Percentiles rank a stretch among this genome's conserved stretches.
Evolutionary conservation across 345 rosid genomes (phyloP).

Genomic region (rapeseed (Brassica napus)): Da-Ae NC_063438.1:21685001-21685500

Average conservation of each 20-base stretch:
- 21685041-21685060: constrained; percentile 72
- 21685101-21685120: constrained; percentile 83
- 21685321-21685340: neutral
- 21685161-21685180: constrained; percentile 68
- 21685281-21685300: constrained; percentile 49
- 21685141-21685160: constrained; percentile 81
- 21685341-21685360: constrained; percentile 1
- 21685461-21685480: constrained; percentile 74
- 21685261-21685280: constrained; percentile 83
- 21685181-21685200: constrained; percentile 43
- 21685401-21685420: constrained; percentile 79
- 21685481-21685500: constrained; percentile 52
- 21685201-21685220: constrained; percentile 60
- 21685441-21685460: constrained; percentile 80
- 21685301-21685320: neutral
- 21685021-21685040: constrained; percentile 9
- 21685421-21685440: constrained; percentile 96
- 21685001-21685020: constrained; percentile 9
- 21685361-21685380: constrained; percentile 10
- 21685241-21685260: constrained; percentile 91
- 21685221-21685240: constrained; percentile 87
- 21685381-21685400: constrained; percentile 62
- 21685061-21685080: constrained; percentile 61
- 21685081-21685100: constrained; percentile 68
- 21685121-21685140: constrained; percentile 66